Conservation (phyloP, 345 rosid genomes). For the Citropsis articulata region DNA sequence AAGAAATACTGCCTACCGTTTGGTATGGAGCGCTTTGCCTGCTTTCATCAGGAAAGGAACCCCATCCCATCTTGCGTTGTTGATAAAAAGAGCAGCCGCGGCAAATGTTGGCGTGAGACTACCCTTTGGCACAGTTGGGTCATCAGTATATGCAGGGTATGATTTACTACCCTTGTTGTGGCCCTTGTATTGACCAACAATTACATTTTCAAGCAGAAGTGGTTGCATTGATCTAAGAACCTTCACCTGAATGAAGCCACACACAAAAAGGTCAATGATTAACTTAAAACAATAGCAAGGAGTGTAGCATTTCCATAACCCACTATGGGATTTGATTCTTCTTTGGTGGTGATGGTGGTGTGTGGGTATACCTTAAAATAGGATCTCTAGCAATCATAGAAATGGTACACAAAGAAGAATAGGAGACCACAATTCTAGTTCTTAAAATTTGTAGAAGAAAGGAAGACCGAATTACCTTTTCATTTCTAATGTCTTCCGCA, state of each 20-base stretch:
- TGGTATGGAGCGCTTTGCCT: conserved; percentile 84
- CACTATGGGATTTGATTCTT: background rate
- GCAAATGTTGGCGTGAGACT: conserved; percentile 93
- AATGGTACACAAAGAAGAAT: too few species aligned
- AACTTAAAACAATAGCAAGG: background rate
- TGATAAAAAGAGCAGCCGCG: conserved; percentile 84
- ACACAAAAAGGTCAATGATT: background rate
- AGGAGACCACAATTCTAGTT: too few species aligned
- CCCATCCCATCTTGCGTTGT: conserved; percentile 97
- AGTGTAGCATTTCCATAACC: background rate
- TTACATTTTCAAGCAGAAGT: conserved; percentile 66
- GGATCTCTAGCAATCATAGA: too few species aligned
- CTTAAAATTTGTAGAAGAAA: too few species aligned
- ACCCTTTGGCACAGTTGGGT: conserved; percentile 64
- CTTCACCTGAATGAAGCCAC: conserved; percentile 53
- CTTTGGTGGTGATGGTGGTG: background rate
- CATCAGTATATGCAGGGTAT: conserved; percentile 70
- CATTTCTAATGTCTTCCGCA: conserved; percentile 90
- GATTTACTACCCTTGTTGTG: conserved; percentile 60
- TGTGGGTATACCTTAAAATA: too few species aligned
- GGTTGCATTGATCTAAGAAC: conserved; percentile 86
- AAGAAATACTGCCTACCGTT: conserved; percentile 35
- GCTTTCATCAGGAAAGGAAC: conserved; percentile 97
- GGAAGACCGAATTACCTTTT: conserved; percentile 50
- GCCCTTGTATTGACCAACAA: conserved; percentile 86